Base-by-base conservation (phyloP, 768 basidiomycete species). In the Sistotremastrum niveocremeum region DNA sequence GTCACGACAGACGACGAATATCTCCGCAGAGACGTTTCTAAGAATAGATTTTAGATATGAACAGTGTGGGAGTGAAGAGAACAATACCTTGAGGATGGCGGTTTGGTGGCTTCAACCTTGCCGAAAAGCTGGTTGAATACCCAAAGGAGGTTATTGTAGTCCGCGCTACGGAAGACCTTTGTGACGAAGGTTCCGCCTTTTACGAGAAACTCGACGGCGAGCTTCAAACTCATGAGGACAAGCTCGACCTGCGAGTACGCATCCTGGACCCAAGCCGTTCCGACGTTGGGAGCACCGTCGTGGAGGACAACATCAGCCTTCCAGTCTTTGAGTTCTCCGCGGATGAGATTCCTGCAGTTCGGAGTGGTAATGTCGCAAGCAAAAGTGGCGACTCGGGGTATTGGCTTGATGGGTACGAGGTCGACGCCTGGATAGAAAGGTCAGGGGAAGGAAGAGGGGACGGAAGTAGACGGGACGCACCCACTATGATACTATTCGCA, bases 111-210 rank as follows among this genome's bases (percentile, higher is more conserved):
- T 63, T 99, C 95, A 33, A 99, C 95, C 62, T 84, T 91, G 40
- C 76, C 77, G 61, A 99, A 99, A 41, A 99, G 67, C 65, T 98
- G 95, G 54, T 79, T 83, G 68, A 99, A 98, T 34, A 98, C 95
- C 95, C 95, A 99, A 55, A 98, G 82, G 54, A 99, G 79, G 58
- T 84, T 90, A 68, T 99, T 98, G 66, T 99, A 99, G 61, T 99
- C 95, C 52, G 79, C 86, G 65, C 89, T 94, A 51, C 95, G 80
- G 73, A 99, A 99, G 48, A 99, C 90, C 65, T 99, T 99, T 31
- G 95, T 97, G 40, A 97, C 82, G 60, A 98, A 99, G 8, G 84
- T 89, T 46, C 93, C 93, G 34, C 87, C 95, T 65, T 91, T 90
- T 31, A 70, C 68, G 48, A 99, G 73, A 59, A 98, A 98, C 56